phyloP scores from a whole-genome alignment of 257 asterid genomes.

The Paraleonurus japonicus region DNA sequence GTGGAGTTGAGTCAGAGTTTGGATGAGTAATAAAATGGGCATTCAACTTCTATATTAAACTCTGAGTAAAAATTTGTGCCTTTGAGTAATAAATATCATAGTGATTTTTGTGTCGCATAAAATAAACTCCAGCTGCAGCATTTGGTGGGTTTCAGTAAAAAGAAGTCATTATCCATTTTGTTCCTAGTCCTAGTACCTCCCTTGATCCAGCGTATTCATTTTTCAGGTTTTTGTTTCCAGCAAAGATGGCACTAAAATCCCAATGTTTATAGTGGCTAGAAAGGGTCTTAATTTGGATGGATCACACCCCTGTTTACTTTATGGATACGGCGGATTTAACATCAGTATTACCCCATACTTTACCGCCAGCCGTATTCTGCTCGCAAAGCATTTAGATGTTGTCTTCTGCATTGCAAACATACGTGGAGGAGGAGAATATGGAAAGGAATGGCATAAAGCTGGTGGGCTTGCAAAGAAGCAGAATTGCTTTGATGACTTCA shows the following conservation, averaged over 20 bases:
- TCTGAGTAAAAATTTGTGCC: too few species aligned
- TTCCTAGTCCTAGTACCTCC: neutral
- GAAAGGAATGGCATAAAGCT: conserved; percentile 97
- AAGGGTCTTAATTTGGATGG: conserved; percentile 75
- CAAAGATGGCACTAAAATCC: conserved; percentile 76
- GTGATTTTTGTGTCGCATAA: conserved; percentile 5
- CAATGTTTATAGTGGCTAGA: conserved; percentile 76
- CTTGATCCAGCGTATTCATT: conserved; percentile 26
- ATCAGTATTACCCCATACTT: conserved; percentile 74
- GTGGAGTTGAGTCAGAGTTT: conserved; percentile 13
- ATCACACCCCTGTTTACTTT: conserved; percentile 83
- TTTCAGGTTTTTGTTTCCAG: conserved; percentile 77
- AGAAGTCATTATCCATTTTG: neutral
- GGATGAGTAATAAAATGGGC: neutral
- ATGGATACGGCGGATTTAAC: conserved; percentile 88
- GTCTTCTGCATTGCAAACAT: conserved; percentile 82
- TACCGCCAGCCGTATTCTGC: conserved; percentile 55
- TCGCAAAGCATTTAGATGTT: conserved; percentile 64
- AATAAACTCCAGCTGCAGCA: conserved; percentile 3
- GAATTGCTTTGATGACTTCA: conserved; percentile 90
- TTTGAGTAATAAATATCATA: too few species aligned
- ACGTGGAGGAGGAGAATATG: conserved; percentile 99
- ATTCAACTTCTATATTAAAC: neutral
- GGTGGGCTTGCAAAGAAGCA: conserved; percentile 84
- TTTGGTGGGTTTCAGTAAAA: conserved; percentile 13